Percentiles rank a stretch among this genome's conserved stretches.
Conservation (phyloP, 805 yeast genomes). For the Saccharomycopsis babjevae region DNA sequence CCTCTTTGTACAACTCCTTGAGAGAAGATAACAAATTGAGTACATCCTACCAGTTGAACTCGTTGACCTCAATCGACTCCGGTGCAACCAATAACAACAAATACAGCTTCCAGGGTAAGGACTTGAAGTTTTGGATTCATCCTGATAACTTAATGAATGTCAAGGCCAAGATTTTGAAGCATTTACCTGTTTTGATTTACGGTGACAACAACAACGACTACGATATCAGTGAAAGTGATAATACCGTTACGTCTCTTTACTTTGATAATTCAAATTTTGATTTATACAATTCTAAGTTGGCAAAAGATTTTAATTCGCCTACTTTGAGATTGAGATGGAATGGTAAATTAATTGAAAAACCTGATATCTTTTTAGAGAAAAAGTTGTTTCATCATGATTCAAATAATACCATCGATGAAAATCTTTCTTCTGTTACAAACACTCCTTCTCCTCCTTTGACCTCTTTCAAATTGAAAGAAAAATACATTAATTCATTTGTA, state of each 20-base stretch:
- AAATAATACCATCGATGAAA: constrained; percentile 22
- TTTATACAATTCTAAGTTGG: constrained; percentile 73
- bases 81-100: constrained; percentile 25
- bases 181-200: constrained; percentile 84
- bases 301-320: constrained; percentile 57
- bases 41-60: constrained; percentile 24
- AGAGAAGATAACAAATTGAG: constrained; percentile 46
- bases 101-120: constrained; percentile 34
- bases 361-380: constrained; percentile 75
- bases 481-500: constrained; percentile 67
- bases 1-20: constrained; percentile 70
- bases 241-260: constrained; percentile 76
- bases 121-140: constrained; percentile 91
- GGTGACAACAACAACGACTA: constrained; percentile 39
- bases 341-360: constrained; percentile 67
- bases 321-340: constrained; percentile 86
- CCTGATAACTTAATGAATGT: constrained; percentile 97
- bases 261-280: constrained; percentile 80
- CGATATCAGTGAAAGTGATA: constrained; percentile 44
- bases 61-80: constrained; percentile 26
- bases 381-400: constrained; percentile 43
- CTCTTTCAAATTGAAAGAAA: constrained; percentile 63
- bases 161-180: constrained; percentile 88
- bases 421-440: background rate
- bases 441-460: constrained; percentile 36